A percentile compares a stretch with the other conserved stretches of the same genome.
Evolutionary conservation across 73 alveolate genomes (phyloP).

Genomic region (Paramecium bursaria): DNA sequence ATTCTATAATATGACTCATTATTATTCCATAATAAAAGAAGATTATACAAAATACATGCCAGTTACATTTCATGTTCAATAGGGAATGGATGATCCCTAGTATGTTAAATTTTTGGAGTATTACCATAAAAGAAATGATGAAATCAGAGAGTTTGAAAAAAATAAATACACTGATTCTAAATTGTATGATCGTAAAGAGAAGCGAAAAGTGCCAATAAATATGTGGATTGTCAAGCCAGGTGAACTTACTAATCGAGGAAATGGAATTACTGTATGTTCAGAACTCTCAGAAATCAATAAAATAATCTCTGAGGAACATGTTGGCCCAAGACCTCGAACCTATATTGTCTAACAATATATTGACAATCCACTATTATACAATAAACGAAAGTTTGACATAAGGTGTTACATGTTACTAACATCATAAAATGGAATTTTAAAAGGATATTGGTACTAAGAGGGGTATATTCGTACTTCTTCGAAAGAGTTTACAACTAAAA

Average conservation of each 20-base stretch:
- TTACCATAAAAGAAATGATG: conserved; percentile 61
- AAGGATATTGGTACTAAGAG: conserved; percentile 80
- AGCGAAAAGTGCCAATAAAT: conserved; percentile 57
- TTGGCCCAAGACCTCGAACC: conserved; percentile 65
- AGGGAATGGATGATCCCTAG: conserved; percentile 76
- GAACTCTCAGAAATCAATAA: conserved; percentile 72
- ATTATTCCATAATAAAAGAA: conserved; percentile 74
- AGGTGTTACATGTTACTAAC: conserved; percentile 76
- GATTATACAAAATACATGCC: conserved; percentile 81
- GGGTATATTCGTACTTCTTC: conserved; percentile 81
- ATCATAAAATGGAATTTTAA: conserved; percentile 73
- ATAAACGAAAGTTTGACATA: conserved; percentile 80
- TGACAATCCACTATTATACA: conserved; percentile 75
- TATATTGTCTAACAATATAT: conserved; percentile 77
- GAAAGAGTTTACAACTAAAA: conserved; percentile 75
- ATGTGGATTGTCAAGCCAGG: conserved; percentile 95
- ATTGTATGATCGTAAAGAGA: conserved; percentile 41
- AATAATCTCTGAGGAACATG: conserved; percentile 65
- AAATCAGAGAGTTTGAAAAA: conserved; percentile 66
- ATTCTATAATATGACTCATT: conserved; percentile 84
- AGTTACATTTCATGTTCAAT: conserved; percentile 82
- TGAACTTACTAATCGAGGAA: conserved; percentile 91
- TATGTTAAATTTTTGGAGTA: conserved; percentile 70
- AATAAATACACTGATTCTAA: background rate
- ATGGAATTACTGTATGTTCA: conserved; percentile 73